A percentile compares a stretch with the other conserved stretches of the same genome.
These are phyloP conservation scores for Rutstroemia sydowiana DNA, from an alignment of 2,329 filamentous ascomycete species.

Conservation along the genomic window DNA sequence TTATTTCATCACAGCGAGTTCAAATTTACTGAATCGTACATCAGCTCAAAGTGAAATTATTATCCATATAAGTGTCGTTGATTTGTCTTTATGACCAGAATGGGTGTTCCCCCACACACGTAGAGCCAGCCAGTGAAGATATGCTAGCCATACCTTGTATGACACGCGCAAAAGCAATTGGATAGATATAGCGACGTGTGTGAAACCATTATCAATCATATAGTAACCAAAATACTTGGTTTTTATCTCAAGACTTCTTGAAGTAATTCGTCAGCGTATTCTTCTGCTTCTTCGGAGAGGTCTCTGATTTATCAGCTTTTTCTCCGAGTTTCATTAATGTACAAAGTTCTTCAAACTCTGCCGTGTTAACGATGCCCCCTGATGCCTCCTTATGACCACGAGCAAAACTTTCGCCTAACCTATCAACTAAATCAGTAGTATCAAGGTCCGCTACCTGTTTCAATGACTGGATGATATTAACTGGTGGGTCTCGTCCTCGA, in stretches of 20 bases:
- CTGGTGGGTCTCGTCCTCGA: slow-evolving; percentile 43
- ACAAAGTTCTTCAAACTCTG: slow-evolving; percentile 60
- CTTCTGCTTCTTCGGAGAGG: slow-evolving; percentile 39
- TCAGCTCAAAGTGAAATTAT: too few species aligned
- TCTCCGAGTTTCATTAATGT: slow-evolving; percentile 50
- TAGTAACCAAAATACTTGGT: background rate
- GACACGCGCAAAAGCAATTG: too few species aligned
- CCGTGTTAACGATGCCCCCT: slow-evolving; percentile 53
- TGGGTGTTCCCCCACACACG: too few species aligned
- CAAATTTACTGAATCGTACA: too few species aligned
- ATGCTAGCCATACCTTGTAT: too few species aligned
- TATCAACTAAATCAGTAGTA: slow-evolving; percentile 33
- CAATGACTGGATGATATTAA: slow-evolving; percentile 56
- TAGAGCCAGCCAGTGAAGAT: too few species aligned
- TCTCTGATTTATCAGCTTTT: slow-evolving; percentile 35
- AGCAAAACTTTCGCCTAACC: slow-evolving; percentile 57
- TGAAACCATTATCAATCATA: background rate
- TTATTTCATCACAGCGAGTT: too few species aligned
- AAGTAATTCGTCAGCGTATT: slow-evolving; percentile 52
- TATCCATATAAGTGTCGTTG: too few species aligned
- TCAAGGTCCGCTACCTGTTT: slow-evolving; percentile 42
- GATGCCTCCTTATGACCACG: slow-evolving; percentile 61
- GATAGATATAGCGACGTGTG: too few species aligned
- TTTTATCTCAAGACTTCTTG: slow-evolving; percentile 30
- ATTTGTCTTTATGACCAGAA: too few species aligned